These are phyloP conservation scores for Magnusiomyces suaveolens DNA, from an alignment of 1,139 yeast genomes.

Conservation along the genomic window DNA sequence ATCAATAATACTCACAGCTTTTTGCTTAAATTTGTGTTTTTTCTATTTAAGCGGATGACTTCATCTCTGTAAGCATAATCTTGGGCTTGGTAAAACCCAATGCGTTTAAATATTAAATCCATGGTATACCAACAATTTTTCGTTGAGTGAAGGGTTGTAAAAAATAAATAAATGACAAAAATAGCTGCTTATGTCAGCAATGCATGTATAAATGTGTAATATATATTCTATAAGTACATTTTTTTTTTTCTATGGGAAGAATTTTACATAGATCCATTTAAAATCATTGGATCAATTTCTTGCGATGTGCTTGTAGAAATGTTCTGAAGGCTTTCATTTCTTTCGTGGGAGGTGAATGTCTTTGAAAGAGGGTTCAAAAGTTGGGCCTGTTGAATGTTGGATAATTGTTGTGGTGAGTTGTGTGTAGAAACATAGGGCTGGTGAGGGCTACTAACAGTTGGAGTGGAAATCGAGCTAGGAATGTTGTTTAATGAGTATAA, in stretches of 20 bases:
- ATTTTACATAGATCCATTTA: conserved; percentile 11
- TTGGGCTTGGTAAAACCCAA: conserved; percentile 16
- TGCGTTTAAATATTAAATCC: conserved; percentile 3
- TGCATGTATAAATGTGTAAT: no score
- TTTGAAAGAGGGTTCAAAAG: not conserved
- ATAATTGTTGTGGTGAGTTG: conserved; percentile 1
- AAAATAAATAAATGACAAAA: no score
- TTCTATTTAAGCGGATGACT: conserved; percentile 35
- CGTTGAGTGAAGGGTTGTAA: no score
- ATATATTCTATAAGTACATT: not conserved
- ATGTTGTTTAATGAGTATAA: not conserved
- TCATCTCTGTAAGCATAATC: conserved; percentile 34
- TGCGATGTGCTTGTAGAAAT: not conserved
- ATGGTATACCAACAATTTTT: no score
- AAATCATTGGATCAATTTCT: conserved; percentile 14
- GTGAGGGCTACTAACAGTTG: conserved; percentile 1
- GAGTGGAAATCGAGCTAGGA: not conserved
- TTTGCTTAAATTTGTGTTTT: conserved; percentile 35
- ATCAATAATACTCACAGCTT: conserved; percentile 24
- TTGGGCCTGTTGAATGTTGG: not conserved
- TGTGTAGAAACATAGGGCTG: conserved; percentile 3
- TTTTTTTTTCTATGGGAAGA: not conserved
- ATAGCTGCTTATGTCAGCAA: no score
- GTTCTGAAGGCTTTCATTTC: not conserved
- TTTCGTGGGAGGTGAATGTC: not conserved